phyloP scores from a whole-genome alignment of 2,329 filamentous ascomycete species.

The Penicillium sp. region DNA sequence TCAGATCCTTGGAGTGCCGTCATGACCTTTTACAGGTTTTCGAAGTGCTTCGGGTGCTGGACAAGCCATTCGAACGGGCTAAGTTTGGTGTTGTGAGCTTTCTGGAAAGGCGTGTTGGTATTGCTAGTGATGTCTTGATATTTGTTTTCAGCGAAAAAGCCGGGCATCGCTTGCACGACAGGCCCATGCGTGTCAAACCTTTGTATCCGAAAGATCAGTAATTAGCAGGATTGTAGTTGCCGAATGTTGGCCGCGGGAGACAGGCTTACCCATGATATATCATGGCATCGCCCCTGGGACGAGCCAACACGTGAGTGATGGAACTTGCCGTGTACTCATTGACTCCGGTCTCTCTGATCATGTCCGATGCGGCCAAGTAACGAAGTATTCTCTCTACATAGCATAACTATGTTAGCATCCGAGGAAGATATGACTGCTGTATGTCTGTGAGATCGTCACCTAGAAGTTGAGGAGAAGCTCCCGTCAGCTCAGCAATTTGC shows the following conservation, averaged over 20 bases:
- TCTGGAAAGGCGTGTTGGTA: conserved; percentile 31
- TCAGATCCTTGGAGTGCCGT: conserved; percentile 22
- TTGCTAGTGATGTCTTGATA: conserved; percentile 29
- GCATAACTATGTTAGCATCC: not conserved
- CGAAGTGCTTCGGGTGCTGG: conserved; percentile 27
- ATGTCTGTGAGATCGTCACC: not conserved
- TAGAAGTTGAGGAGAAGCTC: conserved; percentile 11
- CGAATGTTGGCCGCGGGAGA: too few relatives aligned
- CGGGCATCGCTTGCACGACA: conserved; percentile 22
- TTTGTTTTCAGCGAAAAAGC: conserved; percentile 30
- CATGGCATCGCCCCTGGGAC: conserved; percentile 12
- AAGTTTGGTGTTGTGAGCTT: conserved; percentile 30
- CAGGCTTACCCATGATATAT: conserved; percentile 17
- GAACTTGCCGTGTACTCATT: conserved; percentile 19
- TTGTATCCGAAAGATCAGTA: not conserved
- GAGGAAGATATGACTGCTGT: not conserved
- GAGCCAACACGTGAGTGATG: conserved; percentile 14
- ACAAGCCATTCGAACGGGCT: conserved; percentile 30
- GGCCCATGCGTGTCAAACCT: conserved; percentile 20
- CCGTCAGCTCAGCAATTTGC: conserved; percentile 6
- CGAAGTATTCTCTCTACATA: conserved; percentile 27
- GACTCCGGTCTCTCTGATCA: conserved; percentile 13
- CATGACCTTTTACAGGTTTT: conserved; percentile 26
- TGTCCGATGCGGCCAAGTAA: conserved; percentile 23
- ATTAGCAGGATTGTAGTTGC: not conserved